A percentile compares a stretch with the other conserved stretches of the same genome.
Evolutionary conservation across 495 filamentous ascomycete genomes (phyloP).

Genomic region (Evansstolkia leycettana): DNA sequence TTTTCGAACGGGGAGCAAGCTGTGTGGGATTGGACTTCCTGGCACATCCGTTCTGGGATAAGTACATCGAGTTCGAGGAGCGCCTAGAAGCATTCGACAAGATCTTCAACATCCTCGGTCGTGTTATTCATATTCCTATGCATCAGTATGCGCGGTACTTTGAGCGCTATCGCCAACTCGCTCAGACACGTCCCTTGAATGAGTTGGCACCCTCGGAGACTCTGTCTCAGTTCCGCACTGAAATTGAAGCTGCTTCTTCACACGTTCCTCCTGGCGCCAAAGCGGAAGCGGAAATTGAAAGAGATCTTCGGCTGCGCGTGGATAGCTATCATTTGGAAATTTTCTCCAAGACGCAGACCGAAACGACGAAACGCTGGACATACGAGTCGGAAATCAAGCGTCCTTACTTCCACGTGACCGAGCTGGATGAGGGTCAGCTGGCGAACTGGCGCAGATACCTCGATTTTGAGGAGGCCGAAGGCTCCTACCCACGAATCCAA

Average conservation of each 20-base stretch:
- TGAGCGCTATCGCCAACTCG: conserved; percentile 73
- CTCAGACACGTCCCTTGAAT: conserved; percentile 55
- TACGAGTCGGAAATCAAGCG: conserved; percentile 93
- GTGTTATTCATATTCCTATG: conserved; percentile 87
- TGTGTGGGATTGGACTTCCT: conserved; percentile 88
- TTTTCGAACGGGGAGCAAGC: conserved; percentile 84
- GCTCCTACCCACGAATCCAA: conserved; percentile 57
- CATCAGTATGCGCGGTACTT: conserved; percentile 96
- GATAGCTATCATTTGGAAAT: conserved; percentile 70
- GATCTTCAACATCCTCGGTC: conserved; percentile 74
- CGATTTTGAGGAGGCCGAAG: conserved; percentile 87
- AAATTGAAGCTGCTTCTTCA: conserved; percentile 47
- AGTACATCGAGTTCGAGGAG: conserved; percentile 94
- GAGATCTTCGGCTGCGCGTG: conserved; percentile 66
- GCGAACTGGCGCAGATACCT: conserved; percentile 95
- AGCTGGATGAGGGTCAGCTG: conserved; percentile 75
- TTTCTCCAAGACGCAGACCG: conserved; percentile 71
- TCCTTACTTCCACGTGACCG: conserved; percentile 93
- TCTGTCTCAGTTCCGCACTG: conserved; percentile 53
- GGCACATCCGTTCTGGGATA: conserved; percentile 96
- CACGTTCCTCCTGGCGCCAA: conserved; percentile 34
- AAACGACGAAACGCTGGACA: conserved; percentile 89
- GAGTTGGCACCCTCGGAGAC: conserved; percentile 63
- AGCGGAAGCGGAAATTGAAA: conserved; percentile 69
- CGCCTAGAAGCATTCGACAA: conserved; percentile 74